Conservation (phyloP, 306 rosid genomes). For the Citrullus colocynthis region DNA sequence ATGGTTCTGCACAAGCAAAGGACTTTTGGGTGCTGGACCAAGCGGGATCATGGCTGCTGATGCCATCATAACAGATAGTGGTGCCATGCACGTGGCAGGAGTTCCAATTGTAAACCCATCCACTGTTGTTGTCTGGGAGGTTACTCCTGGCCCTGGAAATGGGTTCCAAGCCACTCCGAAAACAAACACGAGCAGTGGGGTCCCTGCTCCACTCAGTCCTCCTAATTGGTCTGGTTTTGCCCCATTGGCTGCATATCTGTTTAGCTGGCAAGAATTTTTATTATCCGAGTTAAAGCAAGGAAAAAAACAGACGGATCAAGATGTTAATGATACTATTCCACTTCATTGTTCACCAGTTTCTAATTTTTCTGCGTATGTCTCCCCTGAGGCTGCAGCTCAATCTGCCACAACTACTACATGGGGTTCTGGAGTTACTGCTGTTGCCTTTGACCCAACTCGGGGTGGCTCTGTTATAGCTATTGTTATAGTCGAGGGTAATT, state of each 20-base stretch:
- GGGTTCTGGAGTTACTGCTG: slow-evolving; percentile 99
- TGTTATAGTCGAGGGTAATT: slow-evolving; percentile 85
- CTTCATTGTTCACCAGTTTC: slow-evolving; percentile 95
- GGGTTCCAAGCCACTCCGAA: slow-evolving; percentile 74
- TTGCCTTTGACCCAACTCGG: slow-evolving; percentile 90
- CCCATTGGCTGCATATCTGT: slow-evolving; percentile 81
- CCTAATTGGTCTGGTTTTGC: slow-evolving; percentile 88
- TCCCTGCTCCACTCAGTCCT: slow-evolving; percentile 60
- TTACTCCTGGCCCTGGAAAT: slow-evolving; percentile 95
- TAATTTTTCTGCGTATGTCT: slow-evolving; percentile 94
- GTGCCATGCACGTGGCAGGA: slow-evolving; percentile 98
- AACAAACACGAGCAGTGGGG: slow-evolving; percentile 50
- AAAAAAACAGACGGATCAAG: slow-evolving; percentile 55
- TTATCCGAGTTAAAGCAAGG: slow-evolving; percentile 70
- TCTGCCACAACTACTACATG: slow-evolving; percentile 98
- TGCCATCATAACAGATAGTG: slow-evolving; percentile 90
- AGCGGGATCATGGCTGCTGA: slow-evolving; percentile 99
- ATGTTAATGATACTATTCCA: slow-evolving; percentile 50
- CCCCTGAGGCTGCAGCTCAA: slow-evolving; percentile 96
- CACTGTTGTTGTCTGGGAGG: slow-evolving; percentile 98
- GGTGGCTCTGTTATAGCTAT: slow-evolving; percentile 98
- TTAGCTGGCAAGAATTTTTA: slow-evolving; percentile 90
- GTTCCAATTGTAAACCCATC: slow-evolving; percentile 98
- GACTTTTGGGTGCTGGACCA: slow-evolving; percentile 95
- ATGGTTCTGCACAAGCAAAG: slow-evolving; percentile 97